A percentile compares a stretch with the other conserved stretches of the same genome.
Conservation (phyloP, 2,329 filamentous ascomycete genomes). For the Nectriaceae sp. region DNA sequence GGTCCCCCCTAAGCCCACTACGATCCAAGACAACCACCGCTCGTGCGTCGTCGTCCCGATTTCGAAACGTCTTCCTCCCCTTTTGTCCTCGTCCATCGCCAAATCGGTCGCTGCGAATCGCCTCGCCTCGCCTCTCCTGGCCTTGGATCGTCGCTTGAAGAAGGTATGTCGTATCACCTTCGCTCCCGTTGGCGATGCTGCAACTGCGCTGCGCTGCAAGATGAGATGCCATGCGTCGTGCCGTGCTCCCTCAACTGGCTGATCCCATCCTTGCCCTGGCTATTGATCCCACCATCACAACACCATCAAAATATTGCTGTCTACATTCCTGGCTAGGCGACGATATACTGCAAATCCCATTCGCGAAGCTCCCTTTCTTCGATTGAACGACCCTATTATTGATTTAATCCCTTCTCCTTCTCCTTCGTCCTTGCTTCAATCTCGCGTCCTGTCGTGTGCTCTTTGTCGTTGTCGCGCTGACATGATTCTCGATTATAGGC, state of each 20-base stretch:
- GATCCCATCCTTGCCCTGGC: background rate
- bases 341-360: background rate
- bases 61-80: background rate
- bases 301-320: conserved; percentile 7
- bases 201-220: background rate
- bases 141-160: background rate
- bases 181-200: background rate
- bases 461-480: conserved; percentile 30
- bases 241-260: background rate
- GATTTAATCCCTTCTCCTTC: conserved; percentile 9
- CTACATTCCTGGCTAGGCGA: background rate
- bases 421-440: conserved; percentile 7
- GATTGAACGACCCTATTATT: background rate
- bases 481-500: conserved; percentile 34
- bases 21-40: background rate
- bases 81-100: background rate
- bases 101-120: too few relatives aligned
- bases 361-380: background rate
- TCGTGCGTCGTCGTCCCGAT: background rate
- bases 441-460: conserved; percentile 6
- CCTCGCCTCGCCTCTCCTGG: background rate
- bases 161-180: background rate
- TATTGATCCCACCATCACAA: background rate
- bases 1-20: background rate
- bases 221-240: background rate